phyloP scores from a whole-genome alignment of 257 asterid genomes.

The Rhazya stricta region DNA sequence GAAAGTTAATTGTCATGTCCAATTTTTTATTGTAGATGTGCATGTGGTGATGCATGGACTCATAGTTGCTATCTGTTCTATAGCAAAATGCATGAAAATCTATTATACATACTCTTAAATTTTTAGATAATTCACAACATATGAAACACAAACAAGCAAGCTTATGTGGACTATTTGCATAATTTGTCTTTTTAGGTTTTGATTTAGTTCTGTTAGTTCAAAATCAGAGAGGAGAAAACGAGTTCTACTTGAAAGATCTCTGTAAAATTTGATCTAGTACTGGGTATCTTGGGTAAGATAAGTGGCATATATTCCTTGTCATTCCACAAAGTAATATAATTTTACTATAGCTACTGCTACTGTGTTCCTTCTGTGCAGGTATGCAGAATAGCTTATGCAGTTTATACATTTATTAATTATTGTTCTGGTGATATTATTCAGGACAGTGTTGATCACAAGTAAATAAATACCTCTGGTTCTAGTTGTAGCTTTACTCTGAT shows the following conservation, averaged over 20 bases:
- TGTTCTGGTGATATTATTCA: not conserved
- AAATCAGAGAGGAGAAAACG: not conserved
- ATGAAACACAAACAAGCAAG: not conserved
- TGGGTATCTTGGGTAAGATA: not conserved
- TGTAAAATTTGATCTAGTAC: not conserved
- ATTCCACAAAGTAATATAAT: not conserved
- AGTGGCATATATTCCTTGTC: not conserved
- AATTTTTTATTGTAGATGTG: not conserved
- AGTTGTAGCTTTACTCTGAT: not conserved
- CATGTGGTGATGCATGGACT: not conserved
- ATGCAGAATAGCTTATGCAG: not conserved
- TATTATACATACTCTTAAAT: not conserved
- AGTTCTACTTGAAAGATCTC: not conserved
- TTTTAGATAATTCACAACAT: not conserved
- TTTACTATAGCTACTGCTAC: not conserved
- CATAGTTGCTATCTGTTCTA: not conserved
- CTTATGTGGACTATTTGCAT: not conserved
- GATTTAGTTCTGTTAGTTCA: not conserved
- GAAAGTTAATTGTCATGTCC: not conserved
- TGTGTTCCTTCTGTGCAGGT: not conserved
- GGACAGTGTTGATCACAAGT: no score
- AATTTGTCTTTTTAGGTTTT: not conserved
- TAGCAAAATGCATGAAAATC: not conserved
- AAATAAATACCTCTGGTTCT: not conserved
- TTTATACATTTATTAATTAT: constrained; percentile 1